A percentile compares a stretch with the other conserved stretches of the same genome.
Evolutionary conservation across 23 red algal species (phyloP).

Genomic region (Gracilaria domingensis): DNA sequence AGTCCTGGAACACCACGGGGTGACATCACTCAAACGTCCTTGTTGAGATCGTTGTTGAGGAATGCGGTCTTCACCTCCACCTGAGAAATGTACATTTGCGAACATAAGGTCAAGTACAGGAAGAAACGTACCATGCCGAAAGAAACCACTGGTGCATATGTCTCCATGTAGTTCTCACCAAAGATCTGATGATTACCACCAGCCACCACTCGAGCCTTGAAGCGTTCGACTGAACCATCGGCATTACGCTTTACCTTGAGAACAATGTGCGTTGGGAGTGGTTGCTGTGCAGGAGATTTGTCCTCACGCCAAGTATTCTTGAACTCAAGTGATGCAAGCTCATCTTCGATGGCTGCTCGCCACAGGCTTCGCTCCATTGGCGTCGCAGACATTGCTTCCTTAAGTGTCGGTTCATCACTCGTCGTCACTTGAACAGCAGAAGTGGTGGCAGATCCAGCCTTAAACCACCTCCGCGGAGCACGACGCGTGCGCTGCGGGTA

Average conservation of each 20-base stretch:
- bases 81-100: constrained; percentile 12
- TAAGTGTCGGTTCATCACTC: not conserved
- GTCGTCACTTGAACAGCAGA: not conserved
- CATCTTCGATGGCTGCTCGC: not conserved
- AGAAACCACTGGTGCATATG: constrained; percentile 14
- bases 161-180: not conserved
- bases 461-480: not conserved
- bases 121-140: constrained; percentile 19
- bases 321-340: not conserved
- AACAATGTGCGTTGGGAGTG: constrained; percentile 21
- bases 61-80: constrained; percentile 31
- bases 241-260: constrained; percentile 6
- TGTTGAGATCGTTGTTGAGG: constrained; percentile 30
- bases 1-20: constrained; percentile 35
- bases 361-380: not conserved
- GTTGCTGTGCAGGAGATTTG: not conserved
- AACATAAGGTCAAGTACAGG: constrained; percentile 3
- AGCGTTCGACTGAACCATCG: not conserved
- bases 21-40: constrained; percentile 21
- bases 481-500: not conserved
- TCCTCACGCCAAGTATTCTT: not conserved
- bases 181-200: constrained; percentile 7
- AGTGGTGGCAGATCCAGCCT: not conserved
- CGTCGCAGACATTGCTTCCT: not conserved
- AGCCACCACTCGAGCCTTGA: not conserved